Evolutionary conservation across 2,329 filamentous ascomycete species (phyloP), one percentile per base, ranked within the genome.

Genomic region (Aspergillus uvarum): DNA sequence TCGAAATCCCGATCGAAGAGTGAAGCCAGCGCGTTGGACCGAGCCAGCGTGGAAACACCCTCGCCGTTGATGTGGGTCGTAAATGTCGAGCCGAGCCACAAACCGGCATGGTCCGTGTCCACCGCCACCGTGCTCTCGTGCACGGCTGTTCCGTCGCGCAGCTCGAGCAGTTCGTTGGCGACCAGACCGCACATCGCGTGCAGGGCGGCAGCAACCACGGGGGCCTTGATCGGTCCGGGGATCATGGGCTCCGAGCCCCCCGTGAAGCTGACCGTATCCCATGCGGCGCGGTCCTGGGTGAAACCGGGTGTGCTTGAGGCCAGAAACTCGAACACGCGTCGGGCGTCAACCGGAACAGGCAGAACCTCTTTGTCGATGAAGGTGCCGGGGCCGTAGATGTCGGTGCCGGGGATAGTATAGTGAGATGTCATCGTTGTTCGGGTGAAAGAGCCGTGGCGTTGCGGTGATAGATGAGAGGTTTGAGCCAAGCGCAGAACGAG

Each of bases 51-150:
- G 5, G 72, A 63, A 26, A 73, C 58, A 48, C 74, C 72, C n/a
- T 70, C 63, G n/a, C 76, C 77, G 44, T 77, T 72, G 11, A 81
- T 65, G 38, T 73, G 74, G 1, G 72, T 73, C 1, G 76, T 72
- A 14, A 75, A 74, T 0, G 76, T 71, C 10, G 75, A 76, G 6
- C 73, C 79, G 35, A 81, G 74, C 74, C 77, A 83, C 7, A 83
- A 67, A 0, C 72, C 77, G 1, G 77, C 74, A 32, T 83, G 79
- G 21, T 81, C 79, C 0, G 80, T 82, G 64, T 83, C 76, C 57
- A 83, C 72, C 0, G 68, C 73, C n/a, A 82, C 68, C 2, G 51
- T 57, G 7, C 59, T 53, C 5, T 65, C 50, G 0, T 48, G 52
- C 2, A 55, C 59, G 4, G 59, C 54, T 14, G 57, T 64, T 1